Evolutionary conservation across 768 basidiomycete species (phyloP).

Genomic region (Boletellus sp.): DNA sequence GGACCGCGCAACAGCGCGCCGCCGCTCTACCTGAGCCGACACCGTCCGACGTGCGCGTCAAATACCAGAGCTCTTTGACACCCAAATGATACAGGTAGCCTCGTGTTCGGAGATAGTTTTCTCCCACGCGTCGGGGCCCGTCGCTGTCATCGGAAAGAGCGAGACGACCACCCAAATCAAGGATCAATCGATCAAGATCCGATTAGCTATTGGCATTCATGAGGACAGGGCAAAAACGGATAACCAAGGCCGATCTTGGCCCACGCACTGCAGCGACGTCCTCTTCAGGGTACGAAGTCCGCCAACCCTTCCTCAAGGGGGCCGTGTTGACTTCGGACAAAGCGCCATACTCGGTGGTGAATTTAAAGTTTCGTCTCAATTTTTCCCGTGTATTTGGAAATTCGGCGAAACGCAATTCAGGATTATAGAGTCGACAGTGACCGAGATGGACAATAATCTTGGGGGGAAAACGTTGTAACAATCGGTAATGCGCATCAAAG

Average conservation of each 20-base stretch:
- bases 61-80: slow-evolving; percentile 63
- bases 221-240: slow-evolving; percentile 1
- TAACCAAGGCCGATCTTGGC: slow-evolving; percentile 14
- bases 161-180: slow-evolving; percentile 66
- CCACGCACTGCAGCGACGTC: slow-evolving; percentile 72
- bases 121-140: slow-evolving; percentile 82
- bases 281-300: slow-evolving; percentile 72
- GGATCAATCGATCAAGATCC: too few species aligned
- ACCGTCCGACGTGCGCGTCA: slow-evolving; percentile 37
- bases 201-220: slow-evolving; percentile 48
- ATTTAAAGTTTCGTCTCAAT: slow-evolving; percentile 71
- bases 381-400: slow-evolving; percentile 59
- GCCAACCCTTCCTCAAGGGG: slow-evolving; percentile 90
- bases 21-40: too few species aligned
- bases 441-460: slow-evolving; percentile 94
- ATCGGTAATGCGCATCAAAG: slow-evolving; percentile 78
- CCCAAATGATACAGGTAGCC: slow-evolving; percentile 60
- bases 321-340: slow-evolving; percentile 93
- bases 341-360: slow-evolving; percentile 77
- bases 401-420: slow-evolving; percentile 49
- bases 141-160: slow-evolving; percentile 94
- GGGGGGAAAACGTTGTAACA: slow-evolving; percentile 70
- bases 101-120: slow-evolving; percentile 70
- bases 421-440: slow-evolving; percentile 83
- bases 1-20: too few species aligned